phyloP scores from a whole-genome alignment of 495 filamentous ascomycete species.

The Tricharina praecox region DNA sequence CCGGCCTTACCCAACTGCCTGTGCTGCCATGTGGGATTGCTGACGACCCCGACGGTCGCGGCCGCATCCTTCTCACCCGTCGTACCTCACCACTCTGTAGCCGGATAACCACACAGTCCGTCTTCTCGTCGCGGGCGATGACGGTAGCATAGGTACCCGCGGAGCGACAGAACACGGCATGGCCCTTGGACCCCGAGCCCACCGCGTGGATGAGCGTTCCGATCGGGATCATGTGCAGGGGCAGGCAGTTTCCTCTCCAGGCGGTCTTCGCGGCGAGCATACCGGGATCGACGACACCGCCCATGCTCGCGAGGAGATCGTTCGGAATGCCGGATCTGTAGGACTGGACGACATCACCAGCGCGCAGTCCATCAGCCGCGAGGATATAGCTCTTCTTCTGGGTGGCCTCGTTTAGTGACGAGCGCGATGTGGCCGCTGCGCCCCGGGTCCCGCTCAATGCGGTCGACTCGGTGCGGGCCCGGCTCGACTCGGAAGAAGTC shows the following conservation, averaged over 20 bases:
- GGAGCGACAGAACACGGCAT: conserved; percentile 79
- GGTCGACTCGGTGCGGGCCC: conserved; percentile 70
- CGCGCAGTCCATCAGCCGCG: conserved; percentile 80
- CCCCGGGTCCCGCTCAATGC: conserved; percentile 91
- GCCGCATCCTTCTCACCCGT: conserved; percentile 76
- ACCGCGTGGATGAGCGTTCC: conserved; percentile 83
- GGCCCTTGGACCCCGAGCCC: conserved; percentile 52
- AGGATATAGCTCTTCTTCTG: conserved; percentile 70
- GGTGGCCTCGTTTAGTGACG: conserved; percentile 50
- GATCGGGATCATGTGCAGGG: conserved; percentile 82
- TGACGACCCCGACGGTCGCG: conserved; percentile 81
- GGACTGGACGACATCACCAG: conserved; percentile 78
- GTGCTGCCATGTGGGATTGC: conserved; percentile 82
- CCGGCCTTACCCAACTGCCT: conserved; percentile 87
- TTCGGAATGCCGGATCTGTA: conserved; percentile 76
- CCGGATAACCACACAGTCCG: conserved; percentile 57
- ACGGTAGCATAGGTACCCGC: conserved; percentile 83
- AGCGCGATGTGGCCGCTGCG: conserved; percentile 88
- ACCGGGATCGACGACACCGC: conserved; percentile 78
- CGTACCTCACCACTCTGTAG: conserved; percentile 85
- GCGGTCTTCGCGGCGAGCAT: conserved; percentile 86
- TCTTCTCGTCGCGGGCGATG: conserved; percentile 63
- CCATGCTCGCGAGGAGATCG: conserved; percentile 74
- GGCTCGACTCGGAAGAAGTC: conserved; percentile 63
- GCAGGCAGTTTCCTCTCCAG: conserved; percentile 86